Percentiles rank a stretch among this genome's conserved stretches.
Evolutionary conservation across 495 filamentous ascomycete species (phyloP).

Genomic region (Daldinia grandis): DNA sequence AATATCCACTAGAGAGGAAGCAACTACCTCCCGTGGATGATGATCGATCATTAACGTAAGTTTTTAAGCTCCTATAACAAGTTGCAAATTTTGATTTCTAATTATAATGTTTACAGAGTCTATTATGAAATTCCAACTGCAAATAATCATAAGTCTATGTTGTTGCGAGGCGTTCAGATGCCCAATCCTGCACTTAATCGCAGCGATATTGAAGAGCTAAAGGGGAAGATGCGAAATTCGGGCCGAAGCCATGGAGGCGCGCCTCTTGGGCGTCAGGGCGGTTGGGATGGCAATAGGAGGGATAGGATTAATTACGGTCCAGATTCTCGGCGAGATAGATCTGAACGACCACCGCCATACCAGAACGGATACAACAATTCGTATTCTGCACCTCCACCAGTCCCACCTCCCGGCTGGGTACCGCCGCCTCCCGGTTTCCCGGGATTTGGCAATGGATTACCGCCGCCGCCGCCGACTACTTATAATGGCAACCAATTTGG

Average conservation of each 20-base stretch:
- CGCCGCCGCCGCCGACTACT: slow-evolving; percentile 57
- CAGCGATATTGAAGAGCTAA: slow-evolving; percentile 74
- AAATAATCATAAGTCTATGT: slow-evolving; percentile 89
- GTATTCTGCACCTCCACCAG: slow-evolving; percentile 37
- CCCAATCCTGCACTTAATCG: slow-evolving; percentile 72
- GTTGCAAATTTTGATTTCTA: slow-evolving; percentile 14
- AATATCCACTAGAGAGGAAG: slow-evolving; percentile 68
- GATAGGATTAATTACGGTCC: slow-evolving; percentile 55
- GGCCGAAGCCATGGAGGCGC: slow-evolving; percentile 63
- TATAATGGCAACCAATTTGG: slow-evolving; percentile 42
- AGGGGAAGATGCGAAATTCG: slow-evolving; percentile 63
- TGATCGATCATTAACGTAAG: slow-evolving; percentile 83
- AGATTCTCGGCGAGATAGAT: slow-evolving; percentile 42
- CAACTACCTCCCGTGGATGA: slow-evolving; percentile 80
- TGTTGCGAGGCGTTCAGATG: slow-evolving; percentile 83
- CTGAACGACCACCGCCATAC: slow-evolving; percentile 25
- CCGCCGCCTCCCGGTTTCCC: slow-evolving; percentile 56
- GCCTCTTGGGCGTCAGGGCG: slow-evolving; percentile 49
- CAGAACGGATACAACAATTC: slow-evolving; percentile 45
- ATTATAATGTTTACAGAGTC: slow-evolving; percentile 62
- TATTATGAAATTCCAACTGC: slow-evolving; percentile 80
- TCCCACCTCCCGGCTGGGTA: slow-evolving; percentile 52
- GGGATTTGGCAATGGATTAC: slow-evolving; percentile 54
- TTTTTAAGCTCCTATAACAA: slow-evolving; percentile 24
- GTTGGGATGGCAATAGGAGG: slow-evolving; percentile 45